phyloP scores from a whole-genome alignment of 768 basidiomycete species.

The Lentinula aciculospora region DNA sequence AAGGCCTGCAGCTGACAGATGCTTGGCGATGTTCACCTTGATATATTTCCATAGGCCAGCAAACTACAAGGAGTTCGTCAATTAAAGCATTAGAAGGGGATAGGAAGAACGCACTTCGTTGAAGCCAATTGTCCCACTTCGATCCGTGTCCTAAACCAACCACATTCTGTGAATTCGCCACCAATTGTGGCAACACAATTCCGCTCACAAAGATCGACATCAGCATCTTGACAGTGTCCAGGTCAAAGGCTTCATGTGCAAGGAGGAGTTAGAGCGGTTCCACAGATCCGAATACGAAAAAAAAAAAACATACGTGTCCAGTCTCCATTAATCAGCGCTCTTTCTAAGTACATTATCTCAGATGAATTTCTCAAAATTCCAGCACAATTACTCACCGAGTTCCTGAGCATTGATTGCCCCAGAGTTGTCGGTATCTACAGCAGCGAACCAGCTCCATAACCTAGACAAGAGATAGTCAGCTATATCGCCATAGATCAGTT shows the following conservation, averaged over 20 bases:
- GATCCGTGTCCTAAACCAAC: constrained; percentile 51
- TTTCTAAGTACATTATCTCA: constrained; percentile 24
- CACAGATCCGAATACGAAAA: not conserved
- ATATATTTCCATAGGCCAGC: constrained; percentile 78
- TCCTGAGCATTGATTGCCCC: constrained; percentile 60
- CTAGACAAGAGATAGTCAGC: constrained; percentile 26
- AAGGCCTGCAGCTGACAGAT: not conserved
- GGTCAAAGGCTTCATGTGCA: constrained; percentile 57
- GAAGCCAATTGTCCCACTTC: constrained; percentile 75
- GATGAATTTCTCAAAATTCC: not conserved
- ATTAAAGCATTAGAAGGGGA: constrained; percentile 9
- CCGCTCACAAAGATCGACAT: constrained; percentile 73
- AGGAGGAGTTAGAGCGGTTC: not conserved
- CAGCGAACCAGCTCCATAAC: constrained; percentile 66
- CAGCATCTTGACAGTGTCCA: constrained; percentile 81
- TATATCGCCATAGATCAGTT: not conserved
- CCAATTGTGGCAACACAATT: not conserved
- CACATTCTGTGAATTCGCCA: not conserved
- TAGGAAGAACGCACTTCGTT: constrained; percentile 48
- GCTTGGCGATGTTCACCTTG: constrained; percentile 33
- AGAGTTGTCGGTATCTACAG: constrained; percentile 68
- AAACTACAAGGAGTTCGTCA: constrained; percentile 38
- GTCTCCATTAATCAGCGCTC: constrained; percentile 53
- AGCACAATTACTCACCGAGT: constrained; percentile 45
- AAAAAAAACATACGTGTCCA: constrained; percentile 59